Base-by-base conservation (phyloP, 73 alveolate species). In the Paramecium biaurelia region DNA sequence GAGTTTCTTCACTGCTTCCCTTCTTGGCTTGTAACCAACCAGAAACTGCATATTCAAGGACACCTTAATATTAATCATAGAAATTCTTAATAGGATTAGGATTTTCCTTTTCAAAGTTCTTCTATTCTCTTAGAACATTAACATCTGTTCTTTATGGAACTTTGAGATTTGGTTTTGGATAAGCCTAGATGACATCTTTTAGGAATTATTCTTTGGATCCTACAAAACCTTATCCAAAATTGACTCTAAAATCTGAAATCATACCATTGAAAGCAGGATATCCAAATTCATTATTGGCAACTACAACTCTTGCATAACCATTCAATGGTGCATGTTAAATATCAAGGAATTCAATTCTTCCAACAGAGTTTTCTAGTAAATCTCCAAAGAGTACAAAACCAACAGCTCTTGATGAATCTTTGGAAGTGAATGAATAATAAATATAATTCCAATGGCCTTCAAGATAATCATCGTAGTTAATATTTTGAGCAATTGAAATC, bases 241-340 rank as follows among this genome's bases (percentile, higher is more conserved):
- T 14, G 76, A 79, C 42, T 79, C 90, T 79, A 15, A 79, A 23
- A 43, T 21, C 70, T 21, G 90, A 21, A 10, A 79, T 42, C 90
- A 79, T 79, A 79, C 90, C 90, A 41, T 79, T 79, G 74, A 79
- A 79, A 4, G 90, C 90, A 6, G 90, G 90, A n/a, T 79, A 79
- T 14, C 74, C 56, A 47, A 79, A 79, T 79, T 79, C 90, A 41
- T 79, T 79, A 45, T 79, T 79, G 5, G 90, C 90, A 43, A 79
- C 90, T 4, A 47, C 74, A 37, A 79, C 32, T 79, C 90, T 79
- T n/a, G 90, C 90, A 45, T 79, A 79, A 18, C 90, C 90, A 79
- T 79, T 79, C 24, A 79, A 24, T 5, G 89, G 89, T 7, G 7
- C n/a, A 37, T 76, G 89, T 32, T 20, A 32, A 14, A 76, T 18